Evolutionary conservation across 257 asterid species (phyloP).

Genomic region (Lycium ferocissimum): DNA sequence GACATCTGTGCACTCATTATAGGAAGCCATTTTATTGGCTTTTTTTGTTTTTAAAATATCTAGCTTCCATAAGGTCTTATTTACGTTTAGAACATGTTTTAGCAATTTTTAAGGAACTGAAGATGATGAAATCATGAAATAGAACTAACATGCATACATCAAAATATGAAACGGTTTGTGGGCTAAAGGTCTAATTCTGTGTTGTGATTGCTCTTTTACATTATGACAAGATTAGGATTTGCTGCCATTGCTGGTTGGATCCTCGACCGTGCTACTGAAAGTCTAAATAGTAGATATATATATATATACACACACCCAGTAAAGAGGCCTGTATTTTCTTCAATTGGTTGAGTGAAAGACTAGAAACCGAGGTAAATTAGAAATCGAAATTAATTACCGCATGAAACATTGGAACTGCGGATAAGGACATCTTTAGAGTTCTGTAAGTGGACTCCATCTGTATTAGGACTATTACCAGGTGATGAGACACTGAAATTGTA

Average conservation of each 20-base stretch:
- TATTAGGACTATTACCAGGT: constrained; percentile 89
- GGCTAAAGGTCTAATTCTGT: constrained; percentile 30
- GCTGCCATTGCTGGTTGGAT: constrained; percentile 7
- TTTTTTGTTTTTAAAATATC: background rate
- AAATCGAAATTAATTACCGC: constrained; percentile 57
- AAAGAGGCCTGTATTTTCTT: background rate
- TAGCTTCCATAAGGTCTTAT: too few relatives aligned
- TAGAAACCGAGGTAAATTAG: background rate
- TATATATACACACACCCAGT: too few relatives aligned
- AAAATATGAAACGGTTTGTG: constrained; percentile 16
- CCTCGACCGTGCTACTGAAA: constrained; percentile 32
- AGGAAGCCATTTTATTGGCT: too few relatives aligned
- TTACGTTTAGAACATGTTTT: background rate
- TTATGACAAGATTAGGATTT: constrained; percentile 27
- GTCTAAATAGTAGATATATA: constrained; percentile 35
- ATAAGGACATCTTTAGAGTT: constrained; percentile 83
- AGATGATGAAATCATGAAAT: too few relatives aligned
- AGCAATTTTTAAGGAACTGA: background rate
- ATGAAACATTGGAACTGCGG: constrained; percentile 62
- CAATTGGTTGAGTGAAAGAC: constrained; percentile 3
- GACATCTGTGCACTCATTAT: background rate
- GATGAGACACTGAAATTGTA: constrained; percentile 66
- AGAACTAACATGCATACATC: too few relatives aligned
- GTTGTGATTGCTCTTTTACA: constrained; percentile 11
- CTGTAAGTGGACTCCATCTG: constrained; percentile 90